phyloP scores from a whole-genome alignment of 768 basidiomycete genomes.

The Dentipellis sp. region DNA sequence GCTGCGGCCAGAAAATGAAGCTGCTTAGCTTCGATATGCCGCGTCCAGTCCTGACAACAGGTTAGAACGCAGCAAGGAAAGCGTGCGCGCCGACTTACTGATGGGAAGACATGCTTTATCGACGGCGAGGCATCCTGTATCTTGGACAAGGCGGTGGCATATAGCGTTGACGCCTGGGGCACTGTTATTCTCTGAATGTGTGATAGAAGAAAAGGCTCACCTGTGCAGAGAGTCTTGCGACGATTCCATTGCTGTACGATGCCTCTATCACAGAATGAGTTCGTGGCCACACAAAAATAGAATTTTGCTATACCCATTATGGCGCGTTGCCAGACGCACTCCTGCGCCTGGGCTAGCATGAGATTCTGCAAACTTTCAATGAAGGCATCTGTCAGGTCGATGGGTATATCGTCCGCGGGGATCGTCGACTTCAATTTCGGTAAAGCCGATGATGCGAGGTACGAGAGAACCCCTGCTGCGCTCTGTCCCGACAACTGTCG shows the following conservation, averaged over 20 bases:
- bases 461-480: constrained; percentile 66
- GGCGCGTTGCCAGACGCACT: constrained; percentile 93
- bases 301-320: constrained; percentile 48
- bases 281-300: background rate
- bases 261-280: background rate
- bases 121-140: constrained; percentile 9
- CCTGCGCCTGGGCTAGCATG: constrained; percentile 91
- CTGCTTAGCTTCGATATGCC: constrained; percentile 75
- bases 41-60: constrained; percentile 57
- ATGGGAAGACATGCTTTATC: constrained; percentile 35
- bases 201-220: background rate
- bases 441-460: constrained; percentile 42
- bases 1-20: constrained; percentile 86
- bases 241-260: constrained; percentile 12
- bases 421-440: constrained; percentile 38
- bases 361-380: constrained; percentile 59
- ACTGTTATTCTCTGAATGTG: background rate
- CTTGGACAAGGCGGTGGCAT: constrained; percentile 8
- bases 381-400: constrained; percentile 60
- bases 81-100: constrained; percentile 29
- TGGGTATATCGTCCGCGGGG: constrained; percentile 40
- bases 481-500: constrained; percentile 28
- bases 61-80: background rate
- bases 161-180: constrained; percentile 13
- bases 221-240: constrained; percentile 11